Evolutionary conservation across 2,329 filamentous ascomycete genomes (phyloP), one percentile per base, ranked within the genome.

Genomic region (Macrophomina tecta): DNA sequence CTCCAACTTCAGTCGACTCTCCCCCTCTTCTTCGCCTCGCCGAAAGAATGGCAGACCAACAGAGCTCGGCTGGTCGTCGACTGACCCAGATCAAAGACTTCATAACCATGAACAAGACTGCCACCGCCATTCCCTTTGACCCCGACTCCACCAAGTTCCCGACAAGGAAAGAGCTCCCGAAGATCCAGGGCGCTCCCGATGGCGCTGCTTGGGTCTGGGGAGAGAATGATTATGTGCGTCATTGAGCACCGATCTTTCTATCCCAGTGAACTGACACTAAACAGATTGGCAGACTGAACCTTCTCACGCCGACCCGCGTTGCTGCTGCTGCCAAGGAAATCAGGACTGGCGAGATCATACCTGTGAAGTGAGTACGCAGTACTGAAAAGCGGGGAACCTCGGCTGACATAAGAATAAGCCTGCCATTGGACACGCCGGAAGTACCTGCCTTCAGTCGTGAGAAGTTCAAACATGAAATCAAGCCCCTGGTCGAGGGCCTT

Each of bases 121-220:
- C 82, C 1, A 81, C 78, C 0, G 80, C 78, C 2, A 77, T 86
- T 28, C 85, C 85, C 3, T 87, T 83, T 82, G 80, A 88, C 70
- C 86, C 86, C 1, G 77, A 86, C 65, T 80, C 76, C 46, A 82
- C 81, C 16, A 81, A 75, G 16, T 86, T 89, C 62, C 86, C 86
- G 0, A 81, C 80, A 0, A 78, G 84, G 14, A 82, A 83, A 64
- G 82, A 88, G 61, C 78, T 88, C 4, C 85, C 85, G 23, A 71
- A 75, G 23, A 80, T 87, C 45, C 76, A 82, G 1, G 83, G 82
- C 40, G 85, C 85, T 1, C 86, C 86, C 0, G 78, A 83, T 18
- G 84, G 81, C 34, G 85, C 86, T 18, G 85, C 86, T 18, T 89
- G 86, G 86, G 83, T 87, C 32, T 88, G 86, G 86, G 86, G 86